A percentile compares a stretch with the other conserved stretches of the same genome.
phyloP scores from a whole-genome alignment of 176 grass and related monocot genomes.

The Panicum miliaceum region DNA sequence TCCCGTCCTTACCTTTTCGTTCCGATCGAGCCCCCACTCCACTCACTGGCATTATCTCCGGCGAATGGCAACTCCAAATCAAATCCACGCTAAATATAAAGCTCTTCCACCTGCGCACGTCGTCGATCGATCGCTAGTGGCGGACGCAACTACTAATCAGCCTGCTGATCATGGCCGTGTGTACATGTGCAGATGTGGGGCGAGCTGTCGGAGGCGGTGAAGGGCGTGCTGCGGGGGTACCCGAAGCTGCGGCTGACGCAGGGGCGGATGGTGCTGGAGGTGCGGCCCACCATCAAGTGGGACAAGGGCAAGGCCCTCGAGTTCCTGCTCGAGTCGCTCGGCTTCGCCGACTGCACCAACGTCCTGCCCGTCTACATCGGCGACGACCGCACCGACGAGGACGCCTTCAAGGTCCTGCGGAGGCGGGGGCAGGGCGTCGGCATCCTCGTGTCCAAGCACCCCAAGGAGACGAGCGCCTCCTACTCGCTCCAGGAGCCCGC shows the following conservation, averaged over 20 bases:
- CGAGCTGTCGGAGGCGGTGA: conserved; percentile 58
- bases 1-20: conserved; percentile 10
- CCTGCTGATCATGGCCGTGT: no score
- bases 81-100: not conserved
- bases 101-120: not conserved
- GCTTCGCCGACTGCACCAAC: conserved; percentile 59
- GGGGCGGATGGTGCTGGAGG: conserved; percentile 88
- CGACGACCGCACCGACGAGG: conserved; percentile 95
- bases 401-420: conserved; percentile 82
- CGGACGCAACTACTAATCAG: not conserved
- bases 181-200: conserved; percentile 52
- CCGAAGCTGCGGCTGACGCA: conserved; percentile 65
- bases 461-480: conserved; percentile 79
- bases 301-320: conserved; percentile 95
- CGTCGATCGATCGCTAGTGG: no score
- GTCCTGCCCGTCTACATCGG: conserved; percentile 89
- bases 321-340: conserved; percentile 93
- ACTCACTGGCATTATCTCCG: not conserved
- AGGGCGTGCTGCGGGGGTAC: conserved; percentile 60
- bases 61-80: conserved; percentile 11
- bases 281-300: conserved; percentile 90
- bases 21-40: no score
- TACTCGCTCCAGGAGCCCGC: conserved; percentile 79
- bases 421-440: conserved; percentile 69
- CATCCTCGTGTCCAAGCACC: conserved; percentile 82